These are phyloP conservation scores for Henckelia pumila DNA, from an alignment of 257 asterid genomes.

Conservation along the genomic window DNA sequence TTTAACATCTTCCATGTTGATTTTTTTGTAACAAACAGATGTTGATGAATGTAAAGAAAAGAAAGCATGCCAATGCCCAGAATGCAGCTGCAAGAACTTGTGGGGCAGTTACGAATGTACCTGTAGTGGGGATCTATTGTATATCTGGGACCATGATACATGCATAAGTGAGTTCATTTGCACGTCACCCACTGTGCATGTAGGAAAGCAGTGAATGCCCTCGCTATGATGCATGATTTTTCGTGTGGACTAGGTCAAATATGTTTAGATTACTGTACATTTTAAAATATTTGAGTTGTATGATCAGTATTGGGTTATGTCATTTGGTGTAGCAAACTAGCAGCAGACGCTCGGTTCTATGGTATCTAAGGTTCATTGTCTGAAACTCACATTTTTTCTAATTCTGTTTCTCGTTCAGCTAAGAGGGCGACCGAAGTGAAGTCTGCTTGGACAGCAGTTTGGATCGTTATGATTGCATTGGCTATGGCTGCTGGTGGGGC, in stretches of 20 bases:
- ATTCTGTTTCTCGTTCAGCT: constrained; percentile 40
- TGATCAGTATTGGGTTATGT: not conserved
- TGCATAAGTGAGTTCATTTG: constrained; percentile 61
- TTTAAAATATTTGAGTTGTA: not conserved
- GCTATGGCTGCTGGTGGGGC: constrained; percentile 59
- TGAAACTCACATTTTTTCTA: constrained; percentile 3
- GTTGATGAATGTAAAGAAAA: constrained; percentile 71
- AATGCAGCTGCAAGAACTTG: constrained; percentile 68
- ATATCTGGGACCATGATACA: constrained; percentile 71
- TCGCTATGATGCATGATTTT: not conserved
- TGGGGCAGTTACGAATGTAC: constrained; percentile 80
- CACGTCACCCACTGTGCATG: not conserved
- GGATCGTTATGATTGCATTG: constrained; percentile 64
- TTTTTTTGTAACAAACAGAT: constrained; percentile 36
- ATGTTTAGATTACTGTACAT: not conserved
- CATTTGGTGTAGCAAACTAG: not conserved
- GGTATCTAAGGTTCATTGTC: not conserved
- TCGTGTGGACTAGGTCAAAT: not conserved
- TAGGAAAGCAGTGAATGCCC: not conserved
- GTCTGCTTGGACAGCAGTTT: constrained; percentile 72
- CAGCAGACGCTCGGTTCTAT: not conserved
- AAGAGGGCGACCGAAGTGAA: constrained; percentile 53
- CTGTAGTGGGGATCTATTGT: constrained; percentile 61
- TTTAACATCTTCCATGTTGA: constrained; percentile 8
- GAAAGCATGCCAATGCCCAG: constrained; percentile 81